Conservation (phyloP, 768 basidiomycete genomes). For the Lactifluus piperatus region DNA sequence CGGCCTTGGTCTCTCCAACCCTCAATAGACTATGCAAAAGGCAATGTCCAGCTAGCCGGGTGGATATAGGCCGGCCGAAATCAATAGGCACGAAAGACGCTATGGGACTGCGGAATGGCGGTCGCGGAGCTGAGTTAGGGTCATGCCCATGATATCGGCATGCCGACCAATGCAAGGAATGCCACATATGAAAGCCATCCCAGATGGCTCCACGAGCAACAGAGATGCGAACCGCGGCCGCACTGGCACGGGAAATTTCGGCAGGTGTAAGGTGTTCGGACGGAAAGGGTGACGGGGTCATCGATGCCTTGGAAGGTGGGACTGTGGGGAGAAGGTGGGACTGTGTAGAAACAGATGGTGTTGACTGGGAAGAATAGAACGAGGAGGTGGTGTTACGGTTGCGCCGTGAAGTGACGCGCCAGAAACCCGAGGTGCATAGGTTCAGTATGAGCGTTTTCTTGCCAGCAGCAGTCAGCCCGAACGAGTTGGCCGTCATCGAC, state of each 20-base stretch:
- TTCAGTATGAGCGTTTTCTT: background rate
- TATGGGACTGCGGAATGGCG: slow-evolving; percentile 16
- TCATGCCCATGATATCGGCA: slow-evolving; percentile 3
- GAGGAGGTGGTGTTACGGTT: background rate
- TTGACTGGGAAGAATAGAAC: background rate
- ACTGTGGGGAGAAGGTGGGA: background rate
- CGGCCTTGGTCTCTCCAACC: slow-evolving; percentile 38
- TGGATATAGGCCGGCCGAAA: slow-evolving; percentile 44
- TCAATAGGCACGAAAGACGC: slow-evolving; percentile 35
- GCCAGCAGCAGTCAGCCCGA: slow-evolving; percentile 8
- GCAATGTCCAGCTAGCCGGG: slow-evolving; percentile 52
- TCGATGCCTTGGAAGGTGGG: slow-evolving; percentile 11
- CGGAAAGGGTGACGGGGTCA: slow-evolving; percentile 1
- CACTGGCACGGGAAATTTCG: slow-evolving; percentile 19
- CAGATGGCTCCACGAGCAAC: slow-evolving; percentile 10
- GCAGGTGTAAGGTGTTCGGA: slow-evolving; percentile 8
- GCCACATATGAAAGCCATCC: slow-evolving; percentile 19
- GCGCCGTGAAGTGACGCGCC: background rate
- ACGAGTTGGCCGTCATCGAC: slow-evolving; percentile 39
- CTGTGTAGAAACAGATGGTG: background rate
- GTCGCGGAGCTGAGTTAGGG: slow-evolving; percentile 17
- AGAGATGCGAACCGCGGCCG: slow-evolving; percentile 15
- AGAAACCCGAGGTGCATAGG: background rate
- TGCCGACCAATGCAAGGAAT: slow-evolving; percentile 18
- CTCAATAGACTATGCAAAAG: slow-evolving; percentile 60